Evolutionary conservation across 495 filamentous ascomycete genomes (phyloP).

Genomic region (Aspergillus haitiensis): DNA sequence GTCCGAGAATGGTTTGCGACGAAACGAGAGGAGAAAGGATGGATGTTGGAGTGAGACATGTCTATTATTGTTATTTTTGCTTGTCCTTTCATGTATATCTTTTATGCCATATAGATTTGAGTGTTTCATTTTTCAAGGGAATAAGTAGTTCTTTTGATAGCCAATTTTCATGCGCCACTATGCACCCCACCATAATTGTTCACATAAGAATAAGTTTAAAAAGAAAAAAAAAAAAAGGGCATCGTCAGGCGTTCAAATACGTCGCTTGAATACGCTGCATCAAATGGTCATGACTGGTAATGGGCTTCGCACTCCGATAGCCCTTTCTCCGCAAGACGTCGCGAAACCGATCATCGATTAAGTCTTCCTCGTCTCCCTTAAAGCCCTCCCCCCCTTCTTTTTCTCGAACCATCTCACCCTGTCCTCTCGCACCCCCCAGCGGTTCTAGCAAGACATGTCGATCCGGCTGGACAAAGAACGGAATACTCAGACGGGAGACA

Average conservation of each 20-base stretch:
- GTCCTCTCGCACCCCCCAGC: not conserved
- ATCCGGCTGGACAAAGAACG: slow-evolving; percentile 4
- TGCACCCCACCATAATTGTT: no score
- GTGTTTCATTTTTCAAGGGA: no score
- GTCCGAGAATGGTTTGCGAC: slow-evolving; percentile 35
- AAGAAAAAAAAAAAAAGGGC: no score
- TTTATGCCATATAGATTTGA: no score
- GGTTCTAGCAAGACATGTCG: not conserved
- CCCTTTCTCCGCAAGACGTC: not conserved
- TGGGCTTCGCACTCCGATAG: slow-evolving; percentile 2
- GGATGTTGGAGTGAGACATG: slow-evolving; percentile 19
- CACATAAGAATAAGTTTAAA: no score
- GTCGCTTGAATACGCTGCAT: slow-evolving; percentile 2
- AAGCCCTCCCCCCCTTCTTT: not conserved
- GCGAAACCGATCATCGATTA: not conserved
- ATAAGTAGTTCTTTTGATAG: no score
- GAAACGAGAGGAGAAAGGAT: slow-evolving; percentile 29
- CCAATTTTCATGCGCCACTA: no score
- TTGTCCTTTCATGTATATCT: no score
- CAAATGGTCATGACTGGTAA: not conserved
- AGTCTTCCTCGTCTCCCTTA: not conserved
- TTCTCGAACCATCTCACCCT: no score
- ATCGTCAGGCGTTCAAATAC: not conserved
- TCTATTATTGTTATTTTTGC: not conserved
- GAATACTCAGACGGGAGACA: not conserved